Base-by-base conservation (phyloP, 805 yeast genomes). In the Zygosaccharomyces kombuchaensis region DNA sequence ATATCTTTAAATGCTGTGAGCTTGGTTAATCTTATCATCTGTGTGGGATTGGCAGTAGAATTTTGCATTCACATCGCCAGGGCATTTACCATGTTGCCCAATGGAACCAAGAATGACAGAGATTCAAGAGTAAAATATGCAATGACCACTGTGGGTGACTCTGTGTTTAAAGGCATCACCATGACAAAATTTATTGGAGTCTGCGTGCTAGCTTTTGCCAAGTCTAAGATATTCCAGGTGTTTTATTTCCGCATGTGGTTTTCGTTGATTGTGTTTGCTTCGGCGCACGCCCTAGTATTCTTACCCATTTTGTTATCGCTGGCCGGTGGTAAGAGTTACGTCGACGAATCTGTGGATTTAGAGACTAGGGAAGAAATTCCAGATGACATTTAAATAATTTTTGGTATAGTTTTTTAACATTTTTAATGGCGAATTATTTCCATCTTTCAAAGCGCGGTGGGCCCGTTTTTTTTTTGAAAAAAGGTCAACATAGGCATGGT, bases 161-260 rank as follows among this genome's bases (percentile, higher is more conserved):
- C 96, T 0, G 96, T 93, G 0, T 73, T 93, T 49, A 84, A 87
- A 19, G 99, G 99, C 2, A 91, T 91, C 43, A 84, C 96, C 2
- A 60, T 88, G 53, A 93, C 98, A 0, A 91, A 91, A 60, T 67
- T 91, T 17, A 81, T 93, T 54, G 99, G 99, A 1, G 88, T 91
- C 1, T 65, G 75, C 21, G 96, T 91, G 9, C 69, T 91, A 31
- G 95, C 95, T 4, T 89, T 90, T 63, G 87, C 98, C 0, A 71
- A 78, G 51, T 87, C 96, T 14, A 81, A 84, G 63, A 90, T 91
- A 25, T 93, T 91, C 65, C 95, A 88, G 54, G 78, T 91, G 1
- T 91, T 87, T 65, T 91, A 93, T 63, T 91, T 91, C 73, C 71
- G 96, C 50, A 90, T 91, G 96, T 91, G 98, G 98, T 67, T 86